Base-by-base conservation (phyloP, 2,329 filamentous ascomycete genomes). In the Xylaria polymorpha region DNA sequence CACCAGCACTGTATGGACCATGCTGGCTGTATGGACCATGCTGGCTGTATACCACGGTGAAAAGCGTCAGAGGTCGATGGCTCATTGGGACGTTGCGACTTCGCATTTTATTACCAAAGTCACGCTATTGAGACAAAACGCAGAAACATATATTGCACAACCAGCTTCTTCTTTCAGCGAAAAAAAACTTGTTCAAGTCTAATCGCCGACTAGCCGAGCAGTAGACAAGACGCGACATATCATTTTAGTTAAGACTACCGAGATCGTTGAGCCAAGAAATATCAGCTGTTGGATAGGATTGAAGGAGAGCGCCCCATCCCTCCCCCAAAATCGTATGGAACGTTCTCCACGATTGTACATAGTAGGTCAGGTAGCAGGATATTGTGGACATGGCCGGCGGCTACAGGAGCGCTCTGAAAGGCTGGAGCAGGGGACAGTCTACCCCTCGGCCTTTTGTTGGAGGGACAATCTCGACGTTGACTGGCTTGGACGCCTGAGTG, bases 331-430 rank as follows among this genome's bases (percentile, higher is more conserved):
- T 67, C 64, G 72, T 75, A 71, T 72, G 72, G 74, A 73, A 73
- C 70, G 70, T 73, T 75, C 73, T 74, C 73, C 73, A 76, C 72
- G 71, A 71, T 73, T 65, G 66, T 66, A 70, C 58, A 65, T 70
- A 72, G 68, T 20, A 37, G 69, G 48, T 22, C 46, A 73, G 53
- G 53, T 58, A 64, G 62, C 62, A 64, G 66, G 53, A 72, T 72
- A 73, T 67, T 71, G 70, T 76, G 71, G 73, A 74, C 65, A 69
- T 70, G 70, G 69, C 71, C 77, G 79, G 81, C 82, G 83, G 81
- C 78, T 82, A 81, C 77, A 82, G 79, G 67, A 75, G 80, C 72
- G 68, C 77, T 80, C 73, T 83, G 78, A 84, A 81, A 82, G 81
- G 82, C 77, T 77, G 75, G 74, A 69, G 66, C 72, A 75, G 74